These are phyloP conservation scores for Arthrobotrys iridis DNA, from an alignment of 2,329 filamentous ascomycete genomes.

Conservation along the genomic window DNA sequence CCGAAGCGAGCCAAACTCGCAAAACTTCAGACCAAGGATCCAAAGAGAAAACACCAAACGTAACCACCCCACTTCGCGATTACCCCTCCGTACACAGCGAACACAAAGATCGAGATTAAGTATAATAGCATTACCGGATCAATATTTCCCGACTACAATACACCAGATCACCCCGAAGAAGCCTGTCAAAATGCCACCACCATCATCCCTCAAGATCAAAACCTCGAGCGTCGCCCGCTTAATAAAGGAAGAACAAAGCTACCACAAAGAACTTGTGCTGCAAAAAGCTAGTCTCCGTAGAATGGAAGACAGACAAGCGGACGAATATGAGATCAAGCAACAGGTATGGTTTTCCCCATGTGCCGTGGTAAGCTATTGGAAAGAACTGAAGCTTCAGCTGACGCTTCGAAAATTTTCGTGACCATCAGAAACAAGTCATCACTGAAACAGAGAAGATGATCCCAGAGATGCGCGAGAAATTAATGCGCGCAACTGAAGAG, in stretches of 20 bases:
- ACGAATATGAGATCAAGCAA: conserved; percentile 82
- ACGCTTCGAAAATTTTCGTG: background rate
- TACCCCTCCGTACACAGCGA: background rate
- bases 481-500: conserved; percentile 75
- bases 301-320: conserved; percentile 69
- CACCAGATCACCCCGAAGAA: background rate
- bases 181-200: conserved; percentile 74
- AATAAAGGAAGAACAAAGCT: conserved; percentile 89
- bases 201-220: conserved; percentile 79
- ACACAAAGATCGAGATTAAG: background rate
- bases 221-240: conserved; percentile 82
- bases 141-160: background rate
- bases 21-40: background rate
- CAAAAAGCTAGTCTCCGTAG: conserved; percentile 78
- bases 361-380: no score
- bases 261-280: conserved; percentile 82
- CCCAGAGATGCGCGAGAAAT: conserved; percentile 75
- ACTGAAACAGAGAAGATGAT: conserved; percentile 89
- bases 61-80: conserved; percentile 19
- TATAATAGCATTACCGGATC: background rate
- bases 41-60: no score
- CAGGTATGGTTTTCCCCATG: conserved; percentile 73
- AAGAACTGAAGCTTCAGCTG: no score
- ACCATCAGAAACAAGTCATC: conserved; percentile 75
- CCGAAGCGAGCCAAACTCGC: conserved; percentile 30